Percentiles rank a stretch among this genome's conserved stretches.
These are phyloP conservation scores for Asparagopsis taxiformis DNA, from an alignment of 31 red algal genomes.

Conservation along the genomic window DNA sequence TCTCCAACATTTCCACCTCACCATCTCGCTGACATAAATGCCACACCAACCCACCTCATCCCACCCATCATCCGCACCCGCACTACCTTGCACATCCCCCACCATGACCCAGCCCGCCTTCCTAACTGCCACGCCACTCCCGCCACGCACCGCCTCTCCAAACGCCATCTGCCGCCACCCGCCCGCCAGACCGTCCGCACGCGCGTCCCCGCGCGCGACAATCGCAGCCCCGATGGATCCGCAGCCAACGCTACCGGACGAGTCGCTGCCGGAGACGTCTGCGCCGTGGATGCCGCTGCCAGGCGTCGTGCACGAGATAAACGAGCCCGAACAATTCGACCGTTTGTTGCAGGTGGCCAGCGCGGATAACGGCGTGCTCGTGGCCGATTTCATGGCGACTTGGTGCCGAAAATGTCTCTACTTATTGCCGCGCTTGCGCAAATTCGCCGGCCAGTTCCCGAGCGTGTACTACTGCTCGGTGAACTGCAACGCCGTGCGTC, in stretches of 20 bases:
- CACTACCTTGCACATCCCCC: no score
- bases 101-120: not conserved
- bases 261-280: not conserved
- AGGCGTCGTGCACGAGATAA: conserved; percentile 10
- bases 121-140: not conserved
- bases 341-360: conserved; percentile 13
- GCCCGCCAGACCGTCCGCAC: not conserved
- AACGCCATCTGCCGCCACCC: not conserved
- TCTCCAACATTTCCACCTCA: no score
- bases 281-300: conserved; percentile 12
- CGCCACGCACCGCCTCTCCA: not conserved
- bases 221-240: conserved; percentile 22
- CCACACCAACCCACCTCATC: no score
- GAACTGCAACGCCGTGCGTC: conserved; percentile 24
- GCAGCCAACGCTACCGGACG: not conserved
- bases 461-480: conserved; percentile 34
- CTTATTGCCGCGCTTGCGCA: conserved; percentile 19
- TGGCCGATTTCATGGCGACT: conserved; percentile 38
- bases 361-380: conserved; percentile 5
- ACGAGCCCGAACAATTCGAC: conserved; percentile 45
- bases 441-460: conserved; percentile 1
- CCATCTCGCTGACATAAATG: no score
- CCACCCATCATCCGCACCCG: no score
- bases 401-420: conserved; percentile 64
- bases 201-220: conserved; percentile 13